Evolutionary conservation across 2,329 filamentous ascomycete species (phyloP).

Genomic region (Cytospora piceicola): DNA sequence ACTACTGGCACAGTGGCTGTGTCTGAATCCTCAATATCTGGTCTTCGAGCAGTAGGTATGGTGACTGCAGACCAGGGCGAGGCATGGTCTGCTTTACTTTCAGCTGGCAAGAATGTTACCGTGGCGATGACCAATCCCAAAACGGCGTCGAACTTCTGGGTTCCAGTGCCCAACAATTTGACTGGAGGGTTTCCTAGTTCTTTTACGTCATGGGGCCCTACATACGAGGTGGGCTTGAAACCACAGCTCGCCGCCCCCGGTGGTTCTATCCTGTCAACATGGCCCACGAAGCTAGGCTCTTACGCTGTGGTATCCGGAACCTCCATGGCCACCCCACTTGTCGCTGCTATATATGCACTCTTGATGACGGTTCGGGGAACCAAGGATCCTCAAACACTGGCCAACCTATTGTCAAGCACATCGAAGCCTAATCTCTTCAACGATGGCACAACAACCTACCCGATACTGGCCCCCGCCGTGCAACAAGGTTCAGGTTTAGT

Average conservation of each 20-base stretch:
- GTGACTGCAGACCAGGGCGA: conserved; percentile 47
- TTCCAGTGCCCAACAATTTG: conserved; percentile 43
- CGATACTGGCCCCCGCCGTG: conserved; percentile 55
- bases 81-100: conserved; percentile 49
- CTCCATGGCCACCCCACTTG: conserved; percentile 57
- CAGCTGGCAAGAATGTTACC: conserved; percentile 47
- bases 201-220: conserved; percentile 51
- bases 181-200: conserved; percentile 51
- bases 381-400: conserved; percentile 53
- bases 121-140: conserved; percentile 49
- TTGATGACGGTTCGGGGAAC: conserved; percentile 56
- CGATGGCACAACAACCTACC: conserved; percentile 42
- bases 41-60: conserved; percentile 47
- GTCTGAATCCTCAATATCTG: conserved; percentile 39
- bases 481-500: conserved; percentile 66
- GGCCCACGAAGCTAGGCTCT: conserved; percentile 43
- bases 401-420: conserved; percentile 54
- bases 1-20: conserved; percentile 40
- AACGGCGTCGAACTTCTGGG: conserved; percentile 43
- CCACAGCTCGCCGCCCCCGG: conserved; percentile 54
- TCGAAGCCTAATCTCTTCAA: conserved; percentile 56
- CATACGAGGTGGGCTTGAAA: conserved; percentile 51
- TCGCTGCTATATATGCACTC: conserved; percentile 58
- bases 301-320: conserved; percentile 58
- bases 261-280: conserved; percentile 57